Base-by-base conservation (phyloP, 2,329 filamentous ascomycete genomes). In the Aspergillus fijiensis region DNA sequence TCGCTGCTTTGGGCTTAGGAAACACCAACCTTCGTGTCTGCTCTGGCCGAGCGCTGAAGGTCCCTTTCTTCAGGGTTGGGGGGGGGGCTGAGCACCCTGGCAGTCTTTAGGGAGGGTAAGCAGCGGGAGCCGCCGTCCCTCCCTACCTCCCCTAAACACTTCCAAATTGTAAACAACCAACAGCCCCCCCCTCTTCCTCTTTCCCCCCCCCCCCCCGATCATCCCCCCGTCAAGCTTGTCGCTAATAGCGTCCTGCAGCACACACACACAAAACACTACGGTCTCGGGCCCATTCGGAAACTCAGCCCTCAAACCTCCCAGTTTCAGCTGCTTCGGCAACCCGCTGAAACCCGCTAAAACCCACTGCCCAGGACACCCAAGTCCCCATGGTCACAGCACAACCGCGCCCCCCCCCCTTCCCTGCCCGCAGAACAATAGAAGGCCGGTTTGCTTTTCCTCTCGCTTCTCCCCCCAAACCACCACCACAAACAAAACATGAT, bases 1-100 rank as follows among this genome's bases (percentile, higher is more conserved):
- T 60, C 61, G 57, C 62, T 64, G 63, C 58, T 67, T 67, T 66
- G 52, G 65, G 64, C 57, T 55, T 65, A 65, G 64, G 55, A 53
- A 25, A 39, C 47, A 31, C 23, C 31, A 16, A 12, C 21, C 19
- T 47, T 7, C 42, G 29, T 12, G 21, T 27, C 27, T 27, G 27
- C 27, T 27, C 7, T 27, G 27, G 16, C 39, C 11, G 51, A 19
- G 31, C 51, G 11, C 27, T 27, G 27, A 39, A 33, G 27, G 23
- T 25, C n/a, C 39, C 27, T 45, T 35, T 27, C 31, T 35, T 39
- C 33, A 52, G 19, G 33, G 14, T 11, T 19, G 23, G 27, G 21
- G 52, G 23, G 27, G 21, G 52, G 19, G 23, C 14, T 11, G 11
- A 16, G 33, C 33, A 11, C 33, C 39, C 39, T n/a, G 33, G 12